Conservation (phyloP, 768 basidiomycete species). For the Daedalea quercina region DNA sequence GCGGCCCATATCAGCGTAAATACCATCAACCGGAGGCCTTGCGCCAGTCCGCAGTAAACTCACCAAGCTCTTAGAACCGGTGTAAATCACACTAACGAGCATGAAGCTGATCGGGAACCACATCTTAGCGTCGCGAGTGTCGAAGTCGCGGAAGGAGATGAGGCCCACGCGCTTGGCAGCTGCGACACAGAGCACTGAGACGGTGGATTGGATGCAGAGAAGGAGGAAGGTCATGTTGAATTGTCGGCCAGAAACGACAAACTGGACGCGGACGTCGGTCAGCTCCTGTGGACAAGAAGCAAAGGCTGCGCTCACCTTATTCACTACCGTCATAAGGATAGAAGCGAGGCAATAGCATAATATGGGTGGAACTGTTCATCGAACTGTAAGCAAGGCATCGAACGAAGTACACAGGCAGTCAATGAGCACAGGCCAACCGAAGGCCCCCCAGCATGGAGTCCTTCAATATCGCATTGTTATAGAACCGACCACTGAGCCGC, state of each 20-base stretch:
- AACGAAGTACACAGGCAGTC: not conserved
- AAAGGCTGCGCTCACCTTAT: conserved; percentile 63
- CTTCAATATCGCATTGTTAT: not conserved
- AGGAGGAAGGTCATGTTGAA: conserved; percentile 98
- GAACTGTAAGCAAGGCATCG: not conserved
- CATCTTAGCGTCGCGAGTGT: conserved; percentile 73
- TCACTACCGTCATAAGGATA: conserved; percentile 95
- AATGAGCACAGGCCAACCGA: conserved; percentile 9
- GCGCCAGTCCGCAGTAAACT: conserved; percentile 26
- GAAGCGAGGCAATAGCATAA: conserved; percentile 87
- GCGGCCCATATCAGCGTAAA: too few relatives aligned
- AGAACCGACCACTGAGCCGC: too few relatives aligned
- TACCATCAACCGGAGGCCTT: not conserved
- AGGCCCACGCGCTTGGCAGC: conserved; percentile 67
- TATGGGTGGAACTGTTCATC: conserved; percentile 65
- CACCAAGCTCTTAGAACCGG: conserved; percentile 94
- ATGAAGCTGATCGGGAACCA: conserved; percentile 96
- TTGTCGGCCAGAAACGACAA: conserved; percentile 85
- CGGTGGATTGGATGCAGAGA: conserved; percentile 82
- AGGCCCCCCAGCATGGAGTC: conserved; percentile 5
- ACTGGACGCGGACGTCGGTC: conserved; percentile 40
- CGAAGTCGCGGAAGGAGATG: conserved; percentile 82
- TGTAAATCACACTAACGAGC: conserved; percentile 94
- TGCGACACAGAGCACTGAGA: conserved; percentile 77
- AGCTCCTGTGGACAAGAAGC: not conserved